A percentile compares a stretch with the other conserved stretches of the same genome.
phyloP scores from a whole-genome alignment of 345 rosid species.

The Xanthoceras sorbifolium region DNA sequence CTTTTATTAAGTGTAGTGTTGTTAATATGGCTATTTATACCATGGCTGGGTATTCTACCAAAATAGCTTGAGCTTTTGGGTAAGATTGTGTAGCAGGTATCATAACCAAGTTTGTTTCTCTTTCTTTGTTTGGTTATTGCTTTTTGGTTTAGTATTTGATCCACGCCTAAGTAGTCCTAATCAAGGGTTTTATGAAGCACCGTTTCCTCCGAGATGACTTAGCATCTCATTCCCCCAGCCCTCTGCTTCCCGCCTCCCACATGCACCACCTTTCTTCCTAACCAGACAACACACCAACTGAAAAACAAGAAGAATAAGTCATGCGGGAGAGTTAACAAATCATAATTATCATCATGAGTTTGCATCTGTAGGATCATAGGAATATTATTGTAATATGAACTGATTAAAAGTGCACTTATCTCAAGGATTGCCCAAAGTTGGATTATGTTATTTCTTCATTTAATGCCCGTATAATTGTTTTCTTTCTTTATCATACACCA shows the following conservation, averaged over 20 bases:
- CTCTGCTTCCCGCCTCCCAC: not conserved
- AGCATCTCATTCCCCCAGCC: not conserved
- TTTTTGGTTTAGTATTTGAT: not conserved
- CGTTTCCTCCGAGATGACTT: slow-evolving; percentile 1
- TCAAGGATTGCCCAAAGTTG: not conserved
- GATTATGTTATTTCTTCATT: slow-evolving; percentile 7
- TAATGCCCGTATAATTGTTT: not conserved
- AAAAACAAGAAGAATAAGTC: not conserved
- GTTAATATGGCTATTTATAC: not conserved
- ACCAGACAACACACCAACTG: not conserved
- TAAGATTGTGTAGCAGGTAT: not conserved
- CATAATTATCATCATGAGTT: not conserved
- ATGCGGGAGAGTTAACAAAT: not conserved
- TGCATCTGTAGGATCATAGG: slow-evolving; percentile 5
- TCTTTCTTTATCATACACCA: too few relatives aligned
- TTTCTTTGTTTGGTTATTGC: not conserved
- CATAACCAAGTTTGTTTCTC: not conserved
- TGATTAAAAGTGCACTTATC: not conserved
- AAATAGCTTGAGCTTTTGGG: not conserved
- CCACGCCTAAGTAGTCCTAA: not conserved
- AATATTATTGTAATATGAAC: not conserved
- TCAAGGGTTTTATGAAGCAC: not conserved
- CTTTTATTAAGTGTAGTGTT: not conserved
- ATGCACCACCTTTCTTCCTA: not conserved
- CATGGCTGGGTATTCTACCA: not conserved